These are phyloP conservation scores for Delphinella strobiligena DNA, from an alignment of 2,329 filamentous ascomycete species.

Conservation along the genomic window DNA sequence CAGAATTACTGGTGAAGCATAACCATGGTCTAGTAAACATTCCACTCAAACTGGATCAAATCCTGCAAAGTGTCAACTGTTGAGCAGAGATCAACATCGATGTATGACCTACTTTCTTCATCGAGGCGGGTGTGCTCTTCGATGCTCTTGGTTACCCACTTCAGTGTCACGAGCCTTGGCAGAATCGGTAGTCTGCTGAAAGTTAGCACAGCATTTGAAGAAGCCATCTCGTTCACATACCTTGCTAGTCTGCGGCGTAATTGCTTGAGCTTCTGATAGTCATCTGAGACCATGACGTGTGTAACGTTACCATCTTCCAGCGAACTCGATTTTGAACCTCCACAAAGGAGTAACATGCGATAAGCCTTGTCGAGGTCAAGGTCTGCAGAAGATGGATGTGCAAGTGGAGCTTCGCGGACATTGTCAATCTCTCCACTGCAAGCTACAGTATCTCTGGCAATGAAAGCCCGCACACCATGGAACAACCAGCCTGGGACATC, in stretches of 20 bases:
- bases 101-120: conserved; percentile 45
- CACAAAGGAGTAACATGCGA: conserved; percentile 56
- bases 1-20: too few relatives aligned
- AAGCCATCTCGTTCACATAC: not conserved
- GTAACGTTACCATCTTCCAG: conserved; percentile 48
- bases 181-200: conserved; percentile 26
- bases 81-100: not conserved
- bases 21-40: too few relatives aligned
- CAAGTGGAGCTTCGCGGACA: too few relatives aligned
- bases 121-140: conserved; percentile 64
- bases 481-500: conserved; percentile 42
- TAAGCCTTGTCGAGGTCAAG: conserved; percentile 15
- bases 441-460: conserved; percentile 19
- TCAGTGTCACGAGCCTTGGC: conserved; percentile 55
- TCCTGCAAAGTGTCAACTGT: not conserved
- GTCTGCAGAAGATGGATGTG: too few relatives aligned
- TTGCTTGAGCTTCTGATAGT: conserved; percentile 37
- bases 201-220: not conserved
- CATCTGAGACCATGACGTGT: conserved; percentile 52
- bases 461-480: conserved; percentile 32
- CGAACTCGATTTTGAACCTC: conserved; percentile 45
- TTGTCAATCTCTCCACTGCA: conserved; percentile 22
- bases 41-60: not conserved
- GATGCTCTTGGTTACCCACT: conserved; percentile 77
- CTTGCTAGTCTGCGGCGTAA: conserved; percentile 15